These are phyloP conservation scores for Canna indica DNA, from an alignment of 176 grass and related monocot species.

Conservation along the genomic window DNA sequence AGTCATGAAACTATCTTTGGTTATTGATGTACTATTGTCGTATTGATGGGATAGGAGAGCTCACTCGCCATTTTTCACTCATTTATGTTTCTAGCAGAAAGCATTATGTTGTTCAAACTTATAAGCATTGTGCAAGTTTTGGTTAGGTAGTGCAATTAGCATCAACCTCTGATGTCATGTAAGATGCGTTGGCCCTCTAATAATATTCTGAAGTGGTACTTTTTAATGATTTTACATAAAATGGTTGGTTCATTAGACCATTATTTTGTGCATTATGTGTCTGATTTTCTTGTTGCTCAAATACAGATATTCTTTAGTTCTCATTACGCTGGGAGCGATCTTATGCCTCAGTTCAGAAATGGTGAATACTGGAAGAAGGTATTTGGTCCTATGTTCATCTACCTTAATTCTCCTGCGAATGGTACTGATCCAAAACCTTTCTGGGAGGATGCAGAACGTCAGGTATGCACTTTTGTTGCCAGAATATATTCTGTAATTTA, in stretches of 20 bases:
- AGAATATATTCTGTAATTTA: not conserved
- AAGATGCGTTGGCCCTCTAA: not conserved
- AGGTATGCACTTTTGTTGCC: constrained; percentile 22
- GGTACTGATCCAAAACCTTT: constrained; percentile 14
- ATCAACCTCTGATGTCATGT: not conserved
- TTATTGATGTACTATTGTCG: not conserved
- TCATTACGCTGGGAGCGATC: constrained; percentile 51
- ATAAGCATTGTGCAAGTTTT: not conserved
- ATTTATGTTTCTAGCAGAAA: not conserved
- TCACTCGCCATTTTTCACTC: not conserved
- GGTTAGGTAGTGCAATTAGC: not conserved
- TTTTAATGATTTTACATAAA: not conserved
- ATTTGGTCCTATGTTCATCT: constrained; percentile 73
- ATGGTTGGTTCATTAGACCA: not conserved
- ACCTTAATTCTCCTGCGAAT: constrained; percentile 40
- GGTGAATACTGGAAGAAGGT: constrained; percentile 73
- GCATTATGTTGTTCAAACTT: not conserved
- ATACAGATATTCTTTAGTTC: constrained; percentile 50
- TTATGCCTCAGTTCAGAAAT: constrained; percentile 29
- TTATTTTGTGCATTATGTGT: not conserved
- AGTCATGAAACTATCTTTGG: too few relatives aligned
- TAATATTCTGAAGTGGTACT: not conserved
- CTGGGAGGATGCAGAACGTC: constrained; percentile 64
- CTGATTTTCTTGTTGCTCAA: not conserved
- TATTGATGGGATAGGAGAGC: not conserved